Conservation (phyloP, 2,329 filamentous ascomycete species). For the Zymoseptoria passerinii region DNA sequence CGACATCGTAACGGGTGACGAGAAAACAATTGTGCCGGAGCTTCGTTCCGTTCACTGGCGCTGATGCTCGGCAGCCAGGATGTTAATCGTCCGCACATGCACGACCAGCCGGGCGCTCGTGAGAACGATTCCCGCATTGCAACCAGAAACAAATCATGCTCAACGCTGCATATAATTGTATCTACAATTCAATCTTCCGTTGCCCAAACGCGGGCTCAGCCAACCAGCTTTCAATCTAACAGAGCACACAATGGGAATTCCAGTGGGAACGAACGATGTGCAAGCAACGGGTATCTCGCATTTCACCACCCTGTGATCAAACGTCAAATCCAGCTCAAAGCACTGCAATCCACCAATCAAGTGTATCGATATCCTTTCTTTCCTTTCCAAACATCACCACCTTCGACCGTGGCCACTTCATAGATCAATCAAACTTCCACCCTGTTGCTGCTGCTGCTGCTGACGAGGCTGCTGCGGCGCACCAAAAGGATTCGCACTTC, state of each 20-base stretch:
- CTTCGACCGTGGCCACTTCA: background rate
- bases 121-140: no score
- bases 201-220: background rate
- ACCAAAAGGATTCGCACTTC: conserved; percentile 49
- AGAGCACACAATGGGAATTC: background rate
- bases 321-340: background rate
- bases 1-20: background rate
- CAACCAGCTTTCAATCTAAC: background rate
- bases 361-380: background rate
- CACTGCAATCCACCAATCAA: background rate
- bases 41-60: background rate
- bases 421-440: conserved; percentile 55
- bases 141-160: background rate
- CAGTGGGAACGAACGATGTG: background rate
- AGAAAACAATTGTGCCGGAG: background rate
- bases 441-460: conserved; percentile 27
- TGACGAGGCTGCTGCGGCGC: conserved; percentile 36
- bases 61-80: no score
- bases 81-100: no score
- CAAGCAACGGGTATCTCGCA: background rate
- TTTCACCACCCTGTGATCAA: background rate
- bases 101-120: no score
- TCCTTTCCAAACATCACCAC: background rate
- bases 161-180: background rate
- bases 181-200: background rate